Conservation (phyloP, 192 early-diverging fungal genomes). For the Nowakowskiella sp. region DNA sequence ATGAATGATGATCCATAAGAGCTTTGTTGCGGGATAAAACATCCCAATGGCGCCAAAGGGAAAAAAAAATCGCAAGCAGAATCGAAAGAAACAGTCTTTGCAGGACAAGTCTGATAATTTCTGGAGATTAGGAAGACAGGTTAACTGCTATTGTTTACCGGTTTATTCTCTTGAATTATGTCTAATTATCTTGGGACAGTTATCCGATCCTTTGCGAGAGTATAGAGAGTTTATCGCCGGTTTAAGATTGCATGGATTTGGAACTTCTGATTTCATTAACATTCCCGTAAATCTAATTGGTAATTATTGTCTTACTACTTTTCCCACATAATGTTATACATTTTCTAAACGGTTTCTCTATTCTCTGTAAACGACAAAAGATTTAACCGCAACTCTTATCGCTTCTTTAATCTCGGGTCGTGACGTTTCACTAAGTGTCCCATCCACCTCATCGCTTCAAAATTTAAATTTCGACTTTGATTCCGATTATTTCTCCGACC, state of each 20-base stretch:
- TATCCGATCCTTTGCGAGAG: constrained; percentile 12
- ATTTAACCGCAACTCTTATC: constrained; percentile 9
- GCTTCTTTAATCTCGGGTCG: constrained; percentile 9
- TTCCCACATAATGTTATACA: background rate
- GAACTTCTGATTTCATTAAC: background rate
- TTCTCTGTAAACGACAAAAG: no score
- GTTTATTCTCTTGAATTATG: no score
- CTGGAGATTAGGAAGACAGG: no score
- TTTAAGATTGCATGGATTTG: background rate
- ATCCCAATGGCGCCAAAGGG: no score
- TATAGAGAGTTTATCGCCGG: constrained; percentile 2
- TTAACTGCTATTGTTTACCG: no score
- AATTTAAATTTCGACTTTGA: constrained; percentile 3
- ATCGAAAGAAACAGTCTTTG: no score
- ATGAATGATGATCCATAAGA: no score
- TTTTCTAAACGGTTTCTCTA: background rate
- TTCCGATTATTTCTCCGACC: background rate
- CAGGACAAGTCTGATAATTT: no score
- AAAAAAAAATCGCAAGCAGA: no score
- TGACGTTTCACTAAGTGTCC: background rate
- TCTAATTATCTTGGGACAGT: no score
- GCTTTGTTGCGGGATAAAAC: no score
- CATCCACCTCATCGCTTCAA: no score
- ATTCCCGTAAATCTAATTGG: constrained; percentile 13
- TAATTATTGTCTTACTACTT: background rate